A percentile compares a stretch with the other conserved stretches of the same genome.
phyloP scores from a whole-genome alignment of 441 rosid species.

The Raphanus hybrid region DNA sequence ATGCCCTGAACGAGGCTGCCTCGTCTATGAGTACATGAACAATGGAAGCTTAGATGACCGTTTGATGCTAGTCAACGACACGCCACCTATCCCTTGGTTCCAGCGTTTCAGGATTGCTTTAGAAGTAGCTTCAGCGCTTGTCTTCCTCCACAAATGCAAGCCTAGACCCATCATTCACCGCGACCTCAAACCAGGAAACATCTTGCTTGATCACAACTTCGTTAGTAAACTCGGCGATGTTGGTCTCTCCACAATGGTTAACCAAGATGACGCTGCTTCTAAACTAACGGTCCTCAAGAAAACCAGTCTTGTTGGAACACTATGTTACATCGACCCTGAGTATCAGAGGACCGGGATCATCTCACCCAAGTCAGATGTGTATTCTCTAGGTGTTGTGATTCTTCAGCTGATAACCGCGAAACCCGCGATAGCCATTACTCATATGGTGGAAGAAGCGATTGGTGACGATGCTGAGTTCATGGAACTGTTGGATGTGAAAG shows the following conservation, averaged over 20 bases:
- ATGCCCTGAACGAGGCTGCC: slow-evolving; percentile 79
- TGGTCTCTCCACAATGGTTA: slow-evolving; percentile 75
- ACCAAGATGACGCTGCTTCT: slow-evolving; percentile 52
- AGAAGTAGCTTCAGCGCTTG: slow-evolving; percentile 90
- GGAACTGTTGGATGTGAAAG: slow-evolving; percentile 67
- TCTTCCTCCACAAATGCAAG: slow-evolving; percentile 78
- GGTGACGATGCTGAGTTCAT: slow-evolving; percentile 48
- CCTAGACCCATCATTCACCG: slow-evolving; percentile 89
- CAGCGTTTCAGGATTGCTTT: slow-evolving; percentile 81
- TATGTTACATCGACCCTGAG: slow-evolving; percentile 90
- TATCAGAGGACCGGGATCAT: slow-evolving; percentile 82
- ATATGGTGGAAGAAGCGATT: slow-evolving; percentile 71
- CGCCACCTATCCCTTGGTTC: slow-evolving; percentile 85
- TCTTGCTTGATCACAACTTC: slow-evolving; percentile 75
- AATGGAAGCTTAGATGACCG: slow-evolving; percentile 90
- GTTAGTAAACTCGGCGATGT: slow-evolving; percentile 93
- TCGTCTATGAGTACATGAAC: slow-evolving; percentile 90
- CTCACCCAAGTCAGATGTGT: slow-evolving; percentile 77
- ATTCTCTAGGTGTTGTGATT: slow-evolving; percentile 48
- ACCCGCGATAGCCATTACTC: slow-evolving; percentile 77
- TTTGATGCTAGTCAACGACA: slow-evolving; percentile 50
- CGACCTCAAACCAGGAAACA: slow-evolving; percentile 90
- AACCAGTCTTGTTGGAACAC: slow-evolving; percentile 83
- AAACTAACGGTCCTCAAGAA: slow-evolving; percentile 49
- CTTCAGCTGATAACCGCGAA: slow-evolving; percentile 83